These are phyloP conservation scores for Taxawa tesnikishii DNA, from an alignment of 2,329 filamentous ascomycete genomes.

Conservation along the genomic window DNA sequence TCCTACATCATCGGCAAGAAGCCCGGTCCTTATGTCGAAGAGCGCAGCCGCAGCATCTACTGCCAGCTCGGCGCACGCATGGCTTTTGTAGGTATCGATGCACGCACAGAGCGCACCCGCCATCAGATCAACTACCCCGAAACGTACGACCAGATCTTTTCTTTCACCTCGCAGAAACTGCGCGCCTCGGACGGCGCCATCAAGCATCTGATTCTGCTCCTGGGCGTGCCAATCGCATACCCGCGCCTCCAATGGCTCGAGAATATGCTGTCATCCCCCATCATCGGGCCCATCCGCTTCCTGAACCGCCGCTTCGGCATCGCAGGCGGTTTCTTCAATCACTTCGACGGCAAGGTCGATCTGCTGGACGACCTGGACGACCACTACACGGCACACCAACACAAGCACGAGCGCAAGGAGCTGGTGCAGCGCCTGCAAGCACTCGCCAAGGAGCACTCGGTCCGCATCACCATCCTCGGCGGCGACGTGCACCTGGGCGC, in stretches of 20 bases:
- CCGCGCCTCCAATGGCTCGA: constrained; percentile 88
- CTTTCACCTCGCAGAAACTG: constrained; percentile 41
- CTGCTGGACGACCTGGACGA: constrained; percentile 54
- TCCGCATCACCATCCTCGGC: constrained; percentile 50
- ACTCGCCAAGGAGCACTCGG: constrained; percentile 40
- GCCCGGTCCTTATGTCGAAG: constrained; percentile 56
- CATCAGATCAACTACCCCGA: constrained; percentile 82
- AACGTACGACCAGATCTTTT: constrained; percentile 50
- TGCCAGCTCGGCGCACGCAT: constrained; percentile 54
- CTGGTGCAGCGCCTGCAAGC: constrained; percentile 55
- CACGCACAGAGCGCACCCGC: constrained; percentile 64
- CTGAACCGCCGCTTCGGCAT: constrained; percentile 83
- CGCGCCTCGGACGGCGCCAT: constrained; percentile 38
- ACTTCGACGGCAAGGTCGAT: constrained; percentile 71
- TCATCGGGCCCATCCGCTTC: constrained; percentile 81
- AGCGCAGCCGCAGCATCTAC: constrained; percentile 48
- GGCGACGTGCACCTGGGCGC: constrained; percentile 54
- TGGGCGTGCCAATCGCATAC: constrained; percentile 60
- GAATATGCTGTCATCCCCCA: constrained; percentile 74
- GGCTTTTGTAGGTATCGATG: constrained; percentile 48
- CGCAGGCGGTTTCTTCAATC: constrained; percentile 77
- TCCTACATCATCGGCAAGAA: constrained; percentile 69
- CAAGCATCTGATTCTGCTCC: constrained; percentile 50
- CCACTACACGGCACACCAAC: constrained; percentile 77
- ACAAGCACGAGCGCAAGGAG: constrained; percentile 75